phyloP scores from a whole-genome alignment of 257 asterid species.

The Pogostemon cablin region DNA sequence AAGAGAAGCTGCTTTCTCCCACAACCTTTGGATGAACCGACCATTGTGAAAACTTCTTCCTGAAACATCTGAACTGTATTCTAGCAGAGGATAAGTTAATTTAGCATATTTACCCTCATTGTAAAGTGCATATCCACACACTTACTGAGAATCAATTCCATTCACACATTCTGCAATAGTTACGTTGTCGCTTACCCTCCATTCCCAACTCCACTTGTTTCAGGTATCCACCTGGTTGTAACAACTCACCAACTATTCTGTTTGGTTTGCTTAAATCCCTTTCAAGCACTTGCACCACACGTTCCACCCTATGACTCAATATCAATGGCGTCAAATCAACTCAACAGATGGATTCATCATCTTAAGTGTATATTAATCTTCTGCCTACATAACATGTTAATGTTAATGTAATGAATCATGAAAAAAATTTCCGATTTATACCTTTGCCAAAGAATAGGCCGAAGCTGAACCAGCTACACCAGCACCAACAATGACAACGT shows the following conservation, averaged over 20 bases:
- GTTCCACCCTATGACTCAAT: constrained; percentile 42
- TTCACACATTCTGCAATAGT: constrained; percentile 42
- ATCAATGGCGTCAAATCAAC: not conserved
- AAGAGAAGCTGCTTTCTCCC: constrained; percentile 50
- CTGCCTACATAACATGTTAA: not conserved
- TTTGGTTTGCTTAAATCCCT: constrained; percentile 57
- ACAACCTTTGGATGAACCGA: constrained; percentile 52
- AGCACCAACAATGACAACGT: constrained; percentile 55
- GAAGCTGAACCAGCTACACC: constrained; percentile 62
- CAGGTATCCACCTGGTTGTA: constrained; percentile 63
- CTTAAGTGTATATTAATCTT: no score
- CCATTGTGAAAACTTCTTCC: constrained; percentile 64
- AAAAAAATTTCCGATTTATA: not conserved
- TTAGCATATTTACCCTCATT: constrained; percentile 52
- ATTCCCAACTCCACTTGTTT: constrained; percentile 53
- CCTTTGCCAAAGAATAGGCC: constrained; percentile 63
- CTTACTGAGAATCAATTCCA: constrained; percentile 51
- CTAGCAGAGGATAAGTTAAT: constrained; percentile 47
- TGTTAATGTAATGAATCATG: not conserved
- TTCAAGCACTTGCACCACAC: constrained; percentile 53
- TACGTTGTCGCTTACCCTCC: constrained; percentile 38
- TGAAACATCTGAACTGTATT: constrained; percentile 45
- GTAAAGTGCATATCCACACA: constrained; percentile 50
- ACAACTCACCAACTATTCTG: constrained; percentile 56
- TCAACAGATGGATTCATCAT: no score